phyloP scores from a whole-genome alignment of 169 alveolate species.

The Amoebophrya sp. region DNA sequence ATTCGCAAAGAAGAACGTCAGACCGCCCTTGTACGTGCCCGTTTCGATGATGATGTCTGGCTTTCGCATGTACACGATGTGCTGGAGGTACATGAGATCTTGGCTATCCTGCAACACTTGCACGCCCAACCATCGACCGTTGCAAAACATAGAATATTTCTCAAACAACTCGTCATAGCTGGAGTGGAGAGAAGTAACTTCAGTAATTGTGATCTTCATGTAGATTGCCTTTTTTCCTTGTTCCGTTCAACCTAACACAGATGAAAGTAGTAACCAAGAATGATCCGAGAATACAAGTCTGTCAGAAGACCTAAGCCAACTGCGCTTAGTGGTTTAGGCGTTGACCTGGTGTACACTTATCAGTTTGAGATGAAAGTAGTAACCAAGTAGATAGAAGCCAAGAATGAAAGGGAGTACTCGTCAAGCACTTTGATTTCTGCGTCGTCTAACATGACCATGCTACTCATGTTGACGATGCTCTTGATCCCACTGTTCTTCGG shows the following conservation, averaged over 20 bases:
- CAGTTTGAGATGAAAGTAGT: too few relatives aligned
- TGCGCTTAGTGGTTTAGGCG: too few relatives aligned
- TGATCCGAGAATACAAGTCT: too few relatives aligned
- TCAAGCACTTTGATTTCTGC: background rate
- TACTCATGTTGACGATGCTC: background rate
- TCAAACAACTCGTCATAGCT: constrained; percentile 24
- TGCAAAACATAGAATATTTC: constrained; percentile 41
- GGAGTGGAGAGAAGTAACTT: too few relatives aligned
- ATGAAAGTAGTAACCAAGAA: too few relatives aligned
- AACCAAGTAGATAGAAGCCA: too few relatives aligned
- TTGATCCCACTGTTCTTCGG: background rate
- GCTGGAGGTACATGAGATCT: constrained; percentile 41
- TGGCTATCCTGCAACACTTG: constrained; percentile 44
- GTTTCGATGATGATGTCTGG: constrained; percentile 44
- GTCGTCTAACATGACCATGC: background rate
- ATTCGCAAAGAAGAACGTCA: constrained; percentile 40
- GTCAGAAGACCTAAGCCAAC: too few relatives aligned
- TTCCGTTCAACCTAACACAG: too few relatives aligned
- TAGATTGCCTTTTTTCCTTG: too few relatives aligned
- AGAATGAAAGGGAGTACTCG: too few relatives aligned
- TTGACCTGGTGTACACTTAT: too few relatives aligned
- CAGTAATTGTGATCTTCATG: too few relatives aligned
- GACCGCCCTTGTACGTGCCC: constrained; percentile 48
- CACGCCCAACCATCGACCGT: constrained; percentile 45
- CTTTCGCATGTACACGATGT: constrained; percentile 37